Evolutionary conservation across 768 basidiomycete species (phyloP).

Genomic region (Boletus sp.): DNA sequence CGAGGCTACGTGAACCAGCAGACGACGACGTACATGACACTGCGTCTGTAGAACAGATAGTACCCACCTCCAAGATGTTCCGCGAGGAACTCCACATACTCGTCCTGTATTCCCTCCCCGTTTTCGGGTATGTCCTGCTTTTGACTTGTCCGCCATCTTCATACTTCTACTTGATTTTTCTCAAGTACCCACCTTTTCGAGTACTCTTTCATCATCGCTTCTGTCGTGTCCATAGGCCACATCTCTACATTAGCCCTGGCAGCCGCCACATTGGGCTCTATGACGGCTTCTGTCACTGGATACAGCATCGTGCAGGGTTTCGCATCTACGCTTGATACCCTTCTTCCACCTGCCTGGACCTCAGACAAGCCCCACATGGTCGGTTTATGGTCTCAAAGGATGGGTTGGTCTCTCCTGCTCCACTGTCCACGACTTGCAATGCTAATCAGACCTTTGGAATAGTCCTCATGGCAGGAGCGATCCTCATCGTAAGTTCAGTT

Average conservation of each 20-base stretch:
- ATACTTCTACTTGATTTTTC: neutral
- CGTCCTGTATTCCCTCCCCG: slow-evolving; percentile 61
- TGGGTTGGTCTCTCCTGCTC: slow-evolving; percentile 49
- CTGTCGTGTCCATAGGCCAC: slow-evolving; percentile 87
- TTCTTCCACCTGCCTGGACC: slow-evolving; percentile 95
- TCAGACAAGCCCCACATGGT: slow-evolving; percentile 79
- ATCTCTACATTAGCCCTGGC: slow-evolving; percentile 87
- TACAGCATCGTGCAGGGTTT: slow-evolving; percentile 78
- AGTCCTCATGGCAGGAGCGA: slow-evolving; percentile 61
- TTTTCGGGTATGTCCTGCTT: slow-evolving; percentile 57
- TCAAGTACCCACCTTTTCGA: slow-evolving; percentile 75
- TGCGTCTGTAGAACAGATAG: slow-evolving; percentile 16
- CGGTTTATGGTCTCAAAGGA: slow-evolving; percentile 87
- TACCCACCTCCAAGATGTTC: slow-evolving; percentile 35
- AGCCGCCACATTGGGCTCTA: slow-evolving; percentile 69
- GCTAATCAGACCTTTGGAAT: slow-evolving; percentile 6
- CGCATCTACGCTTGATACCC: slow-evolving; percentile 82
- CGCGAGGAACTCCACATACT: slow-evolving; percentile 61
- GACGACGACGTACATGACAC: slow-evolving; percentile 20
- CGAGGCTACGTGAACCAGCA: slow-evolving; percentile 53
- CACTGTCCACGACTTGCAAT: neutral
- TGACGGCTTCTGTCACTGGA: slow-evolving; percentile 60
- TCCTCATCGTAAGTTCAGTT: slow-evolving; percentile 52
- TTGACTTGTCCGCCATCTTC: neutral
- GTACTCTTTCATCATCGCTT: slow-evolving; percentile 79